Evolutionary conservation across 345 rosid species (phyloP).

Genomic region (Chamaenerion angustifolium): DNA sequence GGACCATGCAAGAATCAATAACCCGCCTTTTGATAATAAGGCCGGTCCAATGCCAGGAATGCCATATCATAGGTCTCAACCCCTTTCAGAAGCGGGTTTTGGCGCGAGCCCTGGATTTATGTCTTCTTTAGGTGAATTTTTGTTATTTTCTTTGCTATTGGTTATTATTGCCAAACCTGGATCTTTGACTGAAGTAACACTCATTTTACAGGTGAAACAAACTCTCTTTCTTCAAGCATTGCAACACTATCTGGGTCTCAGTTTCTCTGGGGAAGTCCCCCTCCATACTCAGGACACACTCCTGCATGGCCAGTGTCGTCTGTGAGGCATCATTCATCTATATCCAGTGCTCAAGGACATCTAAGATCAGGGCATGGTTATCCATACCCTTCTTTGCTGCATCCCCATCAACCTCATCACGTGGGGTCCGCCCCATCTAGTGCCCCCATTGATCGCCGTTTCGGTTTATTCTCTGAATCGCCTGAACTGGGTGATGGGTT

Average conservation of each 20-base stretch:
- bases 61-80: slow-evolving; percentile 35
- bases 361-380: slow-evolving; percentile 28
- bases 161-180: too few relatives aligned
- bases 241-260: slow-evolving; percentile 73
- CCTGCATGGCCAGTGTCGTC: slow-evolving; percentile 58
- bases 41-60: slow-evolving; percentile 28
- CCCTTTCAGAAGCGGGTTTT: slow-evolving; percentile 38
- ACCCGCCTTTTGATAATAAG: slow-evolving; percentile 29
- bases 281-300: slow-evolving; percentile 41
- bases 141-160: neutral
- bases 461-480: slow-evolving; percentile 66
- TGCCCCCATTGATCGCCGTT: slow-evolving; percentile 61
- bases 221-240: slow-evolving; percentile 37
- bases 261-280: slow-evolving; percentile 91
- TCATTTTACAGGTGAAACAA: slow-evolving; percentile 25
- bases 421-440: slow-evolving; percentile 94
- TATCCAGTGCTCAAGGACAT: slow-evolving; percentile 30
- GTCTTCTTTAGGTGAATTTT: slow-evolving; percentile 27
- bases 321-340: slow-evolving; percentile 32
- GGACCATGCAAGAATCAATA: slow-evolving; percentile 51
- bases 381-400: slow-evolving; percentile 37
- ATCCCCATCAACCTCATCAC: slow-evolving; percentile 46
- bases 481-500: slow-evolving; percentile 45
- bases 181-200: too few relatives aligned
- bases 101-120: slow-evolving; percentile 34